Percentiles rank a stretch among this genome's conserved stretches.
Evolutionary conservation across 106 monocot species (phyloP).

Genomic region (Agapanthus africanus): DNA sequence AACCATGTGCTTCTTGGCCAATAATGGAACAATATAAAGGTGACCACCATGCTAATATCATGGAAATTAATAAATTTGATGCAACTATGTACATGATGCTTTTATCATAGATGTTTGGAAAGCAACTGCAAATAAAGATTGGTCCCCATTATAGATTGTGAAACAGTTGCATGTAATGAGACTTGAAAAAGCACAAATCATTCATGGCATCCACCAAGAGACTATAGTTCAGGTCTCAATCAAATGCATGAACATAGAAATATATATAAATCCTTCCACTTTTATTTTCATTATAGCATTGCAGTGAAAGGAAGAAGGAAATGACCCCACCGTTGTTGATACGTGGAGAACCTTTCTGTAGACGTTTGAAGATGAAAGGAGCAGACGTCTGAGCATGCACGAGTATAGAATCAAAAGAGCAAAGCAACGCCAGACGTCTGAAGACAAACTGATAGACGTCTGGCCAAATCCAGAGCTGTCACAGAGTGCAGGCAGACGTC

Average conservation of each 20-base stretch:
- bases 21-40: constrained; percentile 13
- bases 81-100: neutral
- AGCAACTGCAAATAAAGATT: neutral
- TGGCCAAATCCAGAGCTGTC: too few species aligned
- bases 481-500: too few species aligned
- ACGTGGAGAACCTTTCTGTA: too few species aligned
- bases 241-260: neutral
- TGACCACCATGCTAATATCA: neutral
- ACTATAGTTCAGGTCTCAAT: constrained; percentile 4
- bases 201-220: constrained; percentile 3
- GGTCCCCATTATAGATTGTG: constrained; percentile 3
- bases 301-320: neutral
- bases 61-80: constrained; percentile 1
- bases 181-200: neutral
- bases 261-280: neutral
- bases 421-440: too few species aligned
- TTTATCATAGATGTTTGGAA: neutral
- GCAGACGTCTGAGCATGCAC: too few species aligned
- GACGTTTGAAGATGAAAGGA: too few species aligned
- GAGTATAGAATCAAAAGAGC: too few species aligned
- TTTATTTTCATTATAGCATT: neutral
- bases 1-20: constrained; percentile 18
- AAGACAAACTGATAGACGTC: too few species aligned
- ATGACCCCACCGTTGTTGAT: too few species aligned
- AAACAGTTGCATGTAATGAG: too few species aligned